Percentiles rank a stretch among this genome's conserved stretches.
Conservation (phyloP, 2,329 filamentous ascomycete species). For the Neocatenulostroma microsporum region DNA sequence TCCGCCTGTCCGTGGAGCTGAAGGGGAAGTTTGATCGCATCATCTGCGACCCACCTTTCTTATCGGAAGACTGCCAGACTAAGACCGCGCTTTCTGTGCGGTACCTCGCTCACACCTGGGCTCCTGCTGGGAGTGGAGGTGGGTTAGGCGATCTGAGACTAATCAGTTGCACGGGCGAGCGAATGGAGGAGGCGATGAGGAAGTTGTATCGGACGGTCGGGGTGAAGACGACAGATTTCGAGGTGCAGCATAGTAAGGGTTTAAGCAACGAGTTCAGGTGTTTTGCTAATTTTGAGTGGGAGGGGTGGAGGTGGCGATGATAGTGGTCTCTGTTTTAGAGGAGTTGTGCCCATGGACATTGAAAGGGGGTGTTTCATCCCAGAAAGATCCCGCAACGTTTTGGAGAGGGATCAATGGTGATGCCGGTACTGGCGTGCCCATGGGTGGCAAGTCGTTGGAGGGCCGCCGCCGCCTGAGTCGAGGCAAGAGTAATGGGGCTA, state of each 20-base stretch:
- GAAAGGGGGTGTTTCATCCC: too few relatives aligned
- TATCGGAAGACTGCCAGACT: constrained; percentile 73
- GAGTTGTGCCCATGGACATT: too few relatives aligned
- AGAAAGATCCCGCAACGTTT: too few relatives aligned
- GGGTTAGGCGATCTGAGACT: constrained; percentile 32
- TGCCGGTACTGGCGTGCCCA: too few relatives aligned
- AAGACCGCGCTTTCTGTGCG: constrained; percentile 68
- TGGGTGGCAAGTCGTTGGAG: too few relatives aligned
- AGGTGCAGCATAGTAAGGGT: constrained; percentile 61
- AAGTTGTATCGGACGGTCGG: constrained; percentile 62
- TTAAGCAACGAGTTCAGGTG: constrained; percentile 75
- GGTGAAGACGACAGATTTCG: constrained; percentile 58
- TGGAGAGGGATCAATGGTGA: too few relatives aligned
- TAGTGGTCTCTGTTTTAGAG: too few relatives aligned
- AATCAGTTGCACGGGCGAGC: constrained; percentile 69
- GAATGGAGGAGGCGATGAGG: constrained; percentile 57
- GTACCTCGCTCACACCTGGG: constrained; percentile 57
- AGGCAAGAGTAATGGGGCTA: too few relatives aligned
- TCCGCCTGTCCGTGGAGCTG: constrained; percentile 52
- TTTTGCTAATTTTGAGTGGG: constrained; percentile 69
- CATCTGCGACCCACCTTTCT: constrained; percentile 70
- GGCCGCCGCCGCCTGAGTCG: too few relatives aligned
- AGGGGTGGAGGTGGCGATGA: constrained; percentile 20
- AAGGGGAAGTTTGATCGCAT: constrained; percentile 61
- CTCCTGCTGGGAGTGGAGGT: constrained; percentile 16